Evolutionary conservation across 2,329 filamentous ascomycete genomes (phyloP).

Genomic region (Pestalotiopsis sp.): DNA sequence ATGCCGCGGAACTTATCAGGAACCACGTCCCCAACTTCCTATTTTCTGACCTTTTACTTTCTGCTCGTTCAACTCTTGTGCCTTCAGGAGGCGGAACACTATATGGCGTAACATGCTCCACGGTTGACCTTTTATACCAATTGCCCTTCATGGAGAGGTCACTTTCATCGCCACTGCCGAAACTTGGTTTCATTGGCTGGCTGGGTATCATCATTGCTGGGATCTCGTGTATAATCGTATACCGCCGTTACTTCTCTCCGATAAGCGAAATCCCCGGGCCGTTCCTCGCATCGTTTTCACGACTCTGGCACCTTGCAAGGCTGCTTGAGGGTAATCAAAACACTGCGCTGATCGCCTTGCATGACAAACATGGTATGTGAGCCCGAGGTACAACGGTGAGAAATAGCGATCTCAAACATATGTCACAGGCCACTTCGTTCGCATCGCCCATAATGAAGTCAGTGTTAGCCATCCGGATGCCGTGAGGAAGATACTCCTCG

Average conservation of each 20-base stretch:
- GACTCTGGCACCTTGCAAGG: conserved; percentile 7
- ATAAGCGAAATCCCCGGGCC: neutral
- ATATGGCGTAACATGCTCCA: too few species aligned
- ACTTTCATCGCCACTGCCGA: neutral
- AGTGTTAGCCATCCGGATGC: conserved; percentile 44
- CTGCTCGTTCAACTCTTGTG: too few species aligned
- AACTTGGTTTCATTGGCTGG: neutral
- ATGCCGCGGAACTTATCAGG: neutral
- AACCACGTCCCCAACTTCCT: neutral
- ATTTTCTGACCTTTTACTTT: too few species aligned
- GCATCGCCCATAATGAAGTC: conserved; percentile 45
- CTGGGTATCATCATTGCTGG: neutral
- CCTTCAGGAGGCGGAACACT: too few species aligned
- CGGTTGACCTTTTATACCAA: neutral
- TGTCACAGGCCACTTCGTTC: conserved; percentile 39
- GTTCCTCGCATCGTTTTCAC: conserved; percentile 7
- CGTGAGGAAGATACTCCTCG: conserved; percentile 38
- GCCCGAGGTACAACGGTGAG: too few species aligned
- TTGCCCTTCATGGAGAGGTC: neutral
- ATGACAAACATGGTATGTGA: conserved; percentile 2
- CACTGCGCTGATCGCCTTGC: neutral
- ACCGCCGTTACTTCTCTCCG: neutral
- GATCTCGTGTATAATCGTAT: neutral
- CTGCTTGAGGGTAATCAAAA: conserved; percentile 1
- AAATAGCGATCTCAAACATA: too few species aligned